These are phyloP conservation scores for Colletotrichum chrysophilum DNA, from an alignment of 2,329 filamentous ascomycete species.

Conservation along the genomic window DNA sequence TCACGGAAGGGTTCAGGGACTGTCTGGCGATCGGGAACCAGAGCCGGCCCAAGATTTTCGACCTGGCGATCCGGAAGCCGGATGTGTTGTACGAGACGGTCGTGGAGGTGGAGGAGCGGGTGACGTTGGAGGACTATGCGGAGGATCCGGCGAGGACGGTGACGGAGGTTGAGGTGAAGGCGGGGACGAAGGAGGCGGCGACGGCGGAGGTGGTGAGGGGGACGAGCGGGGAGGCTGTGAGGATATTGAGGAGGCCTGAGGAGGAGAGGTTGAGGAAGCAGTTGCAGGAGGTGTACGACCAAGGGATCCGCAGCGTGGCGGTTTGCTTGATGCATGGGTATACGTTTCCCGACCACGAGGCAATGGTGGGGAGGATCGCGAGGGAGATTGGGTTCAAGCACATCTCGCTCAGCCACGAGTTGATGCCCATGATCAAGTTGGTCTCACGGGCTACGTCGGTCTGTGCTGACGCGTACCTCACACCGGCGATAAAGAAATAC, in stretches of 20 bases:
- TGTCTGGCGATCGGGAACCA: constrained; percentile 91
- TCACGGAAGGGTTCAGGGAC: constrained; percentile 87
- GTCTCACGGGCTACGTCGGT: constrained; percentile 78
- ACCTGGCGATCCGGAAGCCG: constrained; percentile 84
- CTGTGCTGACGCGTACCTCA: constrained; percentile 81
- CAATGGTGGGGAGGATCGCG: constrained; percentile 76
- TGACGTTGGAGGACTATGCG: constrained; percentile 90
- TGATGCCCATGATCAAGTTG: constrained; percentile 86
- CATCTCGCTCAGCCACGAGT: constrained; percentile 79
- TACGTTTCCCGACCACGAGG: constrained; percentile 87
- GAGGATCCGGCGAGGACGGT: constrained; percentile 76
- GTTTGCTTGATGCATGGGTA: constrained; percentile 94
- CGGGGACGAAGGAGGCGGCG: constrained; percentile 50
- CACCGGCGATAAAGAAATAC: constrained; percentile 80
- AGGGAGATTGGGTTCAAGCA: constrained; percentile 83
- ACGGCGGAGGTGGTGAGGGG: constrained; percentile 69
- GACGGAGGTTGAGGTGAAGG: constrained; percentile 59
- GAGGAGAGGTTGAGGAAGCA: constrained; percentile 57
- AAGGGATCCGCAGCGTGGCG: constrained; percentile 80
- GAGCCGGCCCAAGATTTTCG: constrained; percentile 87
- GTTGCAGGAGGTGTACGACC: constrained; percentile 65
- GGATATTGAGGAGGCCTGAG: constrained; percentile 64
- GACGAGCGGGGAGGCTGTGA: constrained; percentile 71
- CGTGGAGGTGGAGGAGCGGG: constrained; percentile 88
- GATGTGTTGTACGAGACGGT: constrained; percentile 86